A percentile compares a stretch with the other conserved stretches of the same genome.
These are phyloP conservation scores for Schizosaccharomyces japonicus DNA, from an alignment of 805 yeast species.

Conservation along the genomic window DNA sequence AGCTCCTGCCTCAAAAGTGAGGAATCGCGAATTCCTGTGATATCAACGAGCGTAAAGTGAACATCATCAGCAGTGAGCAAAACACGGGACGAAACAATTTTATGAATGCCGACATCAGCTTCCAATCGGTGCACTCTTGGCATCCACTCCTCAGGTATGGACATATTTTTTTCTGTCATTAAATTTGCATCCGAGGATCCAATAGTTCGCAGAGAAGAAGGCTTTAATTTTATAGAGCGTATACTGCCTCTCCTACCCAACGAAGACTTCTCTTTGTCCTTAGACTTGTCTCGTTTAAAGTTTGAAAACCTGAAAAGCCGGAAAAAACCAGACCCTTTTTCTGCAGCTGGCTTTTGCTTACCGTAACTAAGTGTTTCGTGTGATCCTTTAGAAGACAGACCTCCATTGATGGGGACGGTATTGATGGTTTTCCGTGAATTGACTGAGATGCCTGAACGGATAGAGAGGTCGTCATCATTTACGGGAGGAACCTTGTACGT, in stretches of 20 bases:
- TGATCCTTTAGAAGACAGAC: too few relatives aligned
- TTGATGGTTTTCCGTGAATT: too few relatives aligned
- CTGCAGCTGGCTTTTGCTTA: too few relatives aligned
- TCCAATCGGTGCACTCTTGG: slow-evolving; percentile 1
- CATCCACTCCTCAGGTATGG: not conserved
- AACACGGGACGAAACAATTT: not conserved
- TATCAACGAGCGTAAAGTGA: not conserved
- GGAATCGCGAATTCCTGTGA: not conserved
- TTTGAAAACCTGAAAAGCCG: not conserved
- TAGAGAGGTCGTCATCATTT: too few relatives aligned
- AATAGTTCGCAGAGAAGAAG: not conserved
- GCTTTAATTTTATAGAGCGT: too few relatives aligned
- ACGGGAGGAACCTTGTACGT: too few relatives aligned
- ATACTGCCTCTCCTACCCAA: too few relatives aligned
- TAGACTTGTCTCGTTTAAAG: not conserved
- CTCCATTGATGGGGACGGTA: too few relatives aligned
- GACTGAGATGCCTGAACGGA: too few relatives aligned
- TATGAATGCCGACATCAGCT: not conserved
- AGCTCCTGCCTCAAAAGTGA: too few relatives aligned
- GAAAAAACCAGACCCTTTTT: not conserved
- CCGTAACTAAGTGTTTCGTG: too few relatives aligned
- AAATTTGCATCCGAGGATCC: not conserved
- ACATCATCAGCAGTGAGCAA: not conserved
- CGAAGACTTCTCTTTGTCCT: not conserved
- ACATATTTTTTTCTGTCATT: not conserved